A percentile compares a stretch with the other conserved stretches of the same genome.
These are phyloP conservation scores for Xerocomus brunneocitrinus DNA, from an alignment of 768 basidiomycete genomes.

Conservation along the genomic window DNA sequence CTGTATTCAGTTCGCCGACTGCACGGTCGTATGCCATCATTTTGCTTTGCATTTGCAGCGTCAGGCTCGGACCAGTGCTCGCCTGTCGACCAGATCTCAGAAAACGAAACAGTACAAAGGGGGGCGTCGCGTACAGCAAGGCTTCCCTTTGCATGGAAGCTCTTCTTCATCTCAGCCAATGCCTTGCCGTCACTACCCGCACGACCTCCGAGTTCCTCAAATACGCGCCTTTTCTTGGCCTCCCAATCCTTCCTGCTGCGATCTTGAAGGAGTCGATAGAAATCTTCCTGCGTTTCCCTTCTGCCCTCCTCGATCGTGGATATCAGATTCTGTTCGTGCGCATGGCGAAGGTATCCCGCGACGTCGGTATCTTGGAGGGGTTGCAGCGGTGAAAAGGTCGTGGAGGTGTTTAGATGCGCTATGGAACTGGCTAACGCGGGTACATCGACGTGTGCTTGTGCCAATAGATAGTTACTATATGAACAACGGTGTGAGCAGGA, in stretches of 20 bases:
- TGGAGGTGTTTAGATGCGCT: slow-evolving; percentile 71
- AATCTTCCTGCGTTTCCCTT: slow-evolving; percentile 78
- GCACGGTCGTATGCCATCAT: slow-evolving; percentile 96
- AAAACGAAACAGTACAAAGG: background rate
- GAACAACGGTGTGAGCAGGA: slow-evolving; percentile 1
- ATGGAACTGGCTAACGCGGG: slow-evolving; percentile 82
- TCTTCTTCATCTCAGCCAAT: slow-evolving; percentile 58
- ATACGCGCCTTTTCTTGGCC: slow-evolving; percentile 81
- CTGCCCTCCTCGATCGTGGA: slow-evolving; percentile 90
- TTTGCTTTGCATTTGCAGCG: slow-evolving; percentile 81
- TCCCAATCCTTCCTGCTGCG: slow-evolving; percentile 82
- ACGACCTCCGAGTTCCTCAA: slow-evolving; percentile 82
- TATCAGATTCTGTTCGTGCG: slow-evolving; percentile 91
- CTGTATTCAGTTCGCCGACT: slow-evolving; percentile 69
- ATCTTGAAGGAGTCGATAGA: slow-evolving; percentile 76
- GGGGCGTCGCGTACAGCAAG: slow-evolving; percentile 42
- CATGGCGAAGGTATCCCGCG: slow-evolving; percentile 89
- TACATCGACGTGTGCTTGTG: slow-evolving; percentile 90
- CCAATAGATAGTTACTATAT: slow-evolving; percentile 81
- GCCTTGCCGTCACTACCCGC: slow-evolving; percentile 51
- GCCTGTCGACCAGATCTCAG: slow-evolving; percentile 27
- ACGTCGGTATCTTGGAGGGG: slow-evolving; percentile 93
- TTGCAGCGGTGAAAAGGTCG: slow-evolving; percentile 86
- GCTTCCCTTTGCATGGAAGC: slow-evolving; percentile 51
- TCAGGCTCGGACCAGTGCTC: slow-evolving; percentile 50